Percentiles rank a stretch among this genome's conserved stretches.
Evolutionary conservation across 306 rosid species (phyloP).

Genomic region (Trichosanthes cucumerina): DNA sequence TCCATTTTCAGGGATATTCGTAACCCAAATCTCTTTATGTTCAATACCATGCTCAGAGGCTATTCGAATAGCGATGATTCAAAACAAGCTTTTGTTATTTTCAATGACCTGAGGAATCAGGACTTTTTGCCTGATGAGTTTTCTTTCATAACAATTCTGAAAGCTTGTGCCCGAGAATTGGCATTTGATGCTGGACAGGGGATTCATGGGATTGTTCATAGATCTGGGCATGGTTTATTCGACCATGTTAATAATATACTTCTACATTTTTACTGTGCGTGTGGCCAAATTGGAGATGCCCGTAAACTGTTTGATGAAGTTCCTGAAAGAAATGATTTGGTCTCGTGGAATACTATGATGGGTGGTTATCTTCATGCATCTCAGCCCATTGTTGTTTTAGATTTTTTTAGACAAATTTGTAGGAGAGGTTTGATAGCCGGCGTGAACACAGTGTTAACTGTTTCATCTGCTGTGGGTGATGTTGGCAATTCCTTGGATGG

Average conservation of each 20-base stretch:
- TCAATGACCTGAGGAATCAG: conserved; percentile 35
- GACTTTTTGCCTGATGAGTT: conserved; percentile 33
- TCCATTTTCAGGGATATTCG: conserved; percentile 37
- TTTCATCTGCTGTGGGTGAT: conserved; percentile 45
- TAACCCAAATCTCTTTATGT: conserved; percentile 59
- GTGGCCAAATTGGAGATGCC: conserved; percentile 42
- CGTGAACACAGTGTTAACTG: conserved; percentile 32
- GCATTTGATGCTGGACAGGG: conserved; percentile 38
- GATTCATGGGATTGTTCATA: conserved; percentile 48
- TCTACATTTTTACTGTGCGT: conserved; percentile 40
- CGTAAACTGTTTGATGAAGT: conserved; percentile 45
- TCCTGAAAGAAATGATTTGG: conserved; percentile 38
- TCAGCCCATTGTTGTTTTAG: conserved; percentile 30
- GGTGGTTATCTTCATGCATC: conserved; percentile 45
- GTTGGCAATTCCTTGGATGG: conserved; percentile 23
- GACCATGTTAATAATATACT: conserved; percentile 42
- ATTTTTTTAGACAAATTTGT: conserved; percentile 33
- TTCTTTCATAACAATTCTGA: conserved; percentile 37
- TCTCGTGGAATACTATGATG: conserved; percentile 61
- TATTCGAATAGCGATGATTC: conserved; percentile 34
- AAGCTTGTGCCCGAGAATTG: conserved; percentile 42
- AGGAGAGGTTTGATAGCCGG: conserved; percentile 29
- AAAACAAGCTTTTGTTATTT: conserved; percentile 35
- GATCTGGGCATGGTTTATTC: conserved; percentile 40
- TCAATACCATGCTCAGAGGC: conserved; percentile 61